These are phyloP conservation scores for Diaporthe destruens DNA, from an alignment of 2,329 filamentous ascomycete genomes.

Conservation along the genomic window DNA sequence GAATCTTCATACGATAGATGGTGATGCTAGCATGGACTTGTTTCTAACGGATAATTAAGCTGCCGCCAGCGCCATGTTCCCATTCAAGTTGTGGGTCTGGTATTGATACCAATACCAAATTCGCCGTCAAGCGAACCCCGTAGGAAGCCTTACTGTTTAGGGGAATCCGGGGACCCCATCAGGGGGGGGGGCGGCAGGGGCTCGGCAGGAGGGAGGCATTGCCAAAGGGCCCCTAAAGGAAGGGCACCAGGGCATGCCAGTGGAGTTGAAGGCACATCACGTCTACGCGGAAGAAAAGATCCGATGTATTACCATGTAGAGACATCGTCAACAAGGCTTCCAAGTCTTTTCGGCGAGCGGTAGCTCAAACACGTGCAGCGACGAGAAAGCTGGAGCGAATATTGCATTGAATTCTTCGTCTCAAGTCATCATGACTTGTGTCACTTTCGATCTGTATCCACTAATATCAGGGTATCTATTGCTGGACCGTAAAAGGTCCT, in stretches of 20 bases:
- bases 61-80: too few species aligned
- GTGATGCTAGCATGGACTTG: background rate
- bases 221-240: too few species aligned
- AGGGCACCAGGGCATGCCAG: too few species aligned
- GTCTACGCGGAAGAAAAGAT: background rate
- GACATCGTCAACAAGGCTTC: background rate
- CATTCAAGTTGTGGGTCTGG: too few species aligned
- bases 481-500: background rate
- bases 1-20: background rate
- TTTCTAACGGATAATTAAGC: too few species aligned
- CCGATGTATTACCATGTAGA: background rate
- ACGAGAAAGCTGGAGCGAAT: background rate
- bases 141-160: too few species aligned
- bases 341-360: fast-evolving
- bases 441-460: conserved; percentile 4
- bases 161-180: too few species aligned
- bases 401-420: background rate
- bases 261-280: background rate
- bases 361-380: too few species aligned
- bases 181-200: too few species aligned
- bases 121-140: too few species aligned
- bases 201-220: too few species aligned
- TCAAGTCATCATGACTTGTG: background rate
- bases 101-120: too few species aligned
- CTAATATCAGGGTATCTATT: conserved; percentile 29